Percentiles rank a stretch among this genome's conserved stretches.
These are phyloP conservation scores for Wickerhamiella musiphila DNA, from an alignment of 805 yeast genomes.

Conservation along the genomic window DNA sequence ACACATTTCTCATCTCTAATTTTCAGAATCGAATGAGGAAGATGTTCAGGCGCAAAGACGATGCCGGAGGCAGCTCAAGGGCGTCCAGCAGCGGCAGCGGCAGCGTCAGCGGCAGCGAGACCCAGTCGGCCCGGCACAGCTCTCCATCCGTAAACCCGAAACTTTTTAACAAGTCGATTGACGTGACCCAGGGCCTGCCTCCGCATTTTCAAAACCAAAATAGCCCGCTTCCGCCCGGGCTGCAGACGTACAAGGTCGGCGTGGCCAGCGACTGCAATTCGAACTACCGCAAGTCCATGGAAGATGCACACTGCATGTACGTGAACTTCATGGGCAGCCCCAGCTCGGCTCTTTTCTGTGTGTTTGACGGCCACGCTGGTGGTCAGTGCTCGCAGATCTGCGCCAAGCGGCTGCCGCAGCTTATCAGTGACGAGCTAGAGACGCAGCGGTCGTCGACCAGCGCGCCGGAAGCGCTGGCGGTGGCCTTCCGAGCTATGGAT, in stretches of 20 bases:
- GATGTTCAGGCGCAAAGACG: too few relatives aligned
- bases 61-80: too few relatives aligned
- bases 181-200: too few relatives aligned
- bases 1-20: too few relatives aligned
- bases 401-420: constrained; percentile 64
- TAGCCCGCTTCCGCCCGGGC: too few relatives aligned
- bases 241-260: constrained; percentile 52
- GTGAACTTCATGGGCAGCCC: constrained; percentile 68
- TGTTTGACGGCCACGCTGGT: constrained; percentile 97
- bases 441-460: constrained; percentile 1
- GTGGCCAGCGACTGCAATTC: constrained; percentile 80
- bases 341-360: constrained; percentile 90
- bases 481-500: constrained; percentile 64
- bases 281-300: constrained; percentile 77
- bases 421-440: constrained; percentile 24
- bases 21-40: too few relatives aligned
- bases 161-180: too few relatives aligned
- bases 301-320: constrained; percentile 85
- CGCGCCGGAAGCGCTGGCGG: constrained; percentile 46
- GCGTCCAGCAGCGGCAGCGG: too few relatives aligned
- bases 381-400: constrained; percentile 87
- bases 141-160: too few relatives aligned
- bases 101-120: too few relatives aligned
- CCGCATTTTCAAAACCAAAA: too few relatives aligned
- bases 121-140: too few relatives aligned